These are phyloP conservation scores for Thalia dealbata DNA, from an alignment of 176 grass and related monocot species.

Conservation along the genomic window DNA sequence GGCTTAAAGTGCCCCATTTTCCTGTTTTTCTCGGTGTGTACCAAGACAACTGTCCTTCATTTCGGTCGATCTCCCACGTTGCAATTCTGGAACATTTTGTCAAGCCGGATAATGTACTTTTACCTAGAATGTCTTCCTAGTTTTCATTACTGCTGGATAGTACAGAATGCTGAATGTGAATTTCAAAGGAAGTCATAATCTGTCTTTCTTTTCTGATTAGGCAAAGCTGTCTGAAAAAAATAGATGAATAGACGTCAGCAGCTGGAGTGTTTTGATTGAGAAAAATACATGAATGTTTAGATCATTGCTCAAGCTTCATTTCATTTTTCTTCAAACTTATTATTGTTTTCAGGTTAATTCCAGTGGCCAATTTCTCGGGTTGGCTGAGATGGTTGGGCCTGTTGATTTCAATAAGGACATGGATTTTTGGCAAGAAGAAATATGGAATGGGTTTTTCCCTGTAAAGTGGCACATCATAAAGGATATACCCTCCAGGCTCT, in stretches of 20 bases:
- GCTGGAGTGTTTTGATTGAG: neutral
- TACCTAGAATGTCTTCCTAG: neutral
- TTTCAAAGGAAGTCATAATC: neutral
- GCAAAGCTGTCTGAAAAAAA: neutral
- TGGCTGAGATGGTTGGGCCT: slow-evolving; percentile 85
- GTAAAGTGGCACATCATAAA: slow-evolving; percentile 73
- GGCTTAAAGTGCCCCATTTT: slow-evolving; percentile 56
- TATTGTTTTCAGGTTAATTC: slow-evolving; percentile 71
- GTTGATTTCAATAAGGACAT: slow-evolving; percentile 82
- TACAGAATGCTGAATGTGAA: neutral
- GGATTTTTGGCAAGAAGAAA: slow-evolving; percentile 67
- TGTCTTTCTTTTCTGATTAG: neutral
- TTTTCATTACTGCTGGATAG: neutral
- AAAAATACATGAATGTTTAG: neutral
- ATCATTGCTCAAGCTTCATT: neutral
- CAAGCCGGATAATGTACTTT: neutral
- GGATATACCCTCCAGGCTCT: slow-evolving; percentile 59
- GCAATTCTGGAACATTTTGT: neutral
- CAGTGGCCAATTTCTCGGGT: slow-evolving; percentile 81
- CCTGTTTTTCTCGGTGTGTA: slow-evolving; percentile 82
- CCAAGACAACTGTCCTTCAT: slow-evolving; percentile 11
- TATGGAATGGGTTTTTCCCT: slow-evolving; percentile 82
- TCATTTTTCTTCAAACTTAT: neutral
- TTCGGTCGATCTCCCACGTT: slow-evolving; percentile 18
- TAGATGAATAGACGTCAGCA: neutral